Base-by-base conservation (phyloP, 192 early-diverging fungal species). In the Phycomyces blakesleeanus region DNA sequence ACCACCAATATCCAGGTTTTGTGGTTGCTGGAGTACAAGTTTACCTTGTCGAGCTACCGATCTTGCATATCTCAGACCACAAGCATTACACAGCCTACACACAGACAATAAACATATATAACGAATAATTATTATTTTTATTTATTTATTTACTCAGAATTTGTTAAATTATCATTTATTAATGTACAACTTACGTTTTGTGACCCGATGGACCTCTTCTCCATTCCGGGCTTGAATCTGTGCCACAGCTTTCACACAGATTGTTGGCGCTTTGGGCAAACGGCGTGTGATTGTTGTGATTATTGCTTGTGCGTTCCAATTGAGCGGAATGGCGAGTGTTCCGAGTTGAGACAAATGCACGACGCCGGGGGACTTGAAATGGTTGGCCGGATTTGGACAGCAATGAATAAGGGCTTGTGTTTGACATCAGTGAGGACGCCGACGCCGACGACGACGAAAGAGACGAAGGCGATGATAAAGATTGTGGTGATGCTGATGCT, bases 61-160 rank as follows among this genome's bases (percentile, higher is more conserved):
- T 61, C 71, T 50, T 41, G 71, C 59, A 50, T 72, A 72, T 44
- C 71, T 59, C 42, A 72, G 24, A 7, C 71, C 71, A 54, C 71
- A 72, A 49, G 71, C 71, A 60, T 72, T 72, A 57, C 71, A 72
- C 27, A 72, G 60, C 34, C 71, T 72, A 56, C n/a, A 49, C 25
- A 53, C 6, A 41, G 18, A 47, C 7, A 34, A 34, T 34, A 34
- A 34, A 34, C 6, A 41, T 6, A 41, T 10, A 41, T 10, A 41
- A 41, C 6, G 14, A 41, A 10, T 14, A 14, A 41, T 41, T 10
- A 41, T 6, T 41, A 14, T 10, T 41, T 41, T 41, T 41, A 14
- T 41, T 14, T 14, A 6, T n/a, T n/a, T n/a, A n/a, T n/a, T n/a
- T n/a, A n/a, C n/a, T n/a, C n/a, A n/a, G n/a, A n/a, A n/a, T n/a